These are phyloP conservation scores for Rhynchosporium agropyri DNA, from an alignment of 2,329 filamentous ascomycete species.

Conservation along the genomic window DNA sequence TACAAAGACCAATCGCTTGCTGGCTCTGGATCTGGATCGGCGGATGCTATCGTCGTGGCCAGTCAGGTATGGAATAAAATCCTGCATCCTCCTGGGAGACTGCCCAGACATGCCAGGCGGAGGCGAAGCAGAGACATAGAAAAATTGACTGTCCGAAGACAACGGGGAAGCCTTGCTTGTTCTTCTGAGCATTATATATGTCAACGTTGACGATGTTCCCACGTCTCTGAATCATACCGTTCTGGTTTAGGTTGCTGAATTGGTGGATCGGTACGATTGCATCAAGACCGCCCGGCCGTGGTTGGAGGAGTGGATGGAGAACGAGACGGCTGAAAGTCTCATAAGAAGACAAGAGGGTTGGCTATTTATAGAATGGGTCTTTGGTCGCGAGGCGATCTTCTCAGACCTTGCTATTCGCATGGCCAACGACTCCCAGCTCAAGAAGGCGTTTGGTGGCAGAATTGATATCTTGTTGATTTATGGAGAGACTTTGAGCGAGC, in stretches of 20 bases:
- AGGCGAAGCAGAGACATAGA: not conserved
- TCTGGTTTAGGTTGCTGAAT: conserved; percentile 21
- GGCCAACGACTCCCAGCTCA: not conserved
- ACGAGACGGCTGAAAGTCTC: conserved; percentile 9
- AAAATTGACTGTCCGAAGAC: conserved; percentile 24
- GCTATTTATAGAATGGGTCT: conserved; percentile 29
- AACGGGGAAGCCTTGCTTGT: conserved; percentile 19
- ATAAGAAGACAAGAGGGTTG: conserved; percentile 13
- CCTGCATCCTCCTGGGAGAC: conserved; percentile 20
- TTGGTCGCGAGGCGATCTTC: conserved; percentile 17
- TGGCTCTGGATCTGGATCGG: conserved; percentile 21
- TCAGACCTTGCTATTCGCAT: conserved; percentile 1
- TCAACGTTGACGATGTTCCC: conserved; percentile 21
- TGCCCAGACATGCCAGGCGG: not conserved
- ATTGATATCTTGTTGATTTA: not conserved
- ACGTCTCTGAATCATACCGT: not conserved
- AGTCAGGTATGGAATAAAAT: conserved; percentile 28
- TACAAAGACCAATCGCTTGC: conserved; percentile 7
- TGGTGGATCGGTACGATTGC: conserved; percentile 25
- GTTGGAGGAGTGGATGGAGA: conserved; percentile 21
- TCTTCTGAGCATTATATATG: conserved; percentile 24
- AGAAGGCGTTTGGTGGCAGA: not conserved
- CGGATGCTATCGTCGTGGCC: conserved; percentile 19
- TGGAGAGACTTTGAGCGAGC: not conserved
- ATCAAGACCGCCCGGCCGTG: conserved; percentile 20